These are phyloP conservation scores for Malus fusca DNA, from an alignment of 306 rosid genomes.

Conservation along the genomic window DNA sequence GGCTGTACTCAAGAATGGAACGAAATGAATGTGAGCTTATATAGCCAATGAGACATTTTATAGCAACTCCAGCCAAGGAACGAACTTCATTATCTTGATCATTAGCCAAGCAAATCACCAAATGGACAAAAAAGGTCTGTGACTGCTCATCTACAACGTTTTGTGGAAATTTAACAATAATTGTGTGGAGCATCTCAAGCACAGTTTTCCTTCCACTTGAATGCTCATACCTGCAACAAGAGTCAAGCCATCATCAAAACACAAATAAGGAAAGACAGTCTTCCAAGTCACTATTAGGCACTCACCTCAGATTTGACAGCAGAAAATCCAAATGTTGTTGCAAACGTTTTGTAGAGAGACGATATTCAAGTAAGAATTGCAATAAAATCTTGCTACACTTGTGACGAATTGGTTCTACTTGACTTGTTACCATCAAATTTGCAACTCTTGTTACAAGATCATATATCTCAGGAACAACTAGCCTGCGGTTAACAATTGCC, in stretches of 20 bases:
- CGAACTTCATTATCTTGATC: slow-evolving; percentile 70
- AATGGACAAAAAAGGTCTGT: slow-evolving; percentile 61
- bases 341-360: slow-evolving; percentile 62
- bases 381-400: slow-evolving; percentile 74
- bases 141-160: slow-evolving; percentile 70
- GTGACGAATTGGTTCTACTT: slow-evolving; percentile 62
- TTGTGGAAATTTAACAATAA: slow-evolving; percentile 63
- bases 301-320: slow-evolving; percentile 71
- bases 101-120: slow-evolving; percentile 81
- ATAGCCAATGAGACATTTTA: slow-evolving; percentile 52
- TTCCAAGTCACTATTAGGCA: neutral
- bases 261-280: neutral
- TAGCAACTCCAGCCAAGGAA: slow-evolving; percentile 74
- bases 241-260: slow-evolving; percentile 4
- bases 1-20: slow-evolving; percentile 55
- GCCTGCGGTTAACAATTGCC: slow-evolving; percentile 68
- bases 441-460: slow-evolving; percentile 72
- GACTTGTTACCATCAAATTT: slow-evolving; percentile 92
- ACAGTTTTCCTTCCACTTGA: slow-evolving; percentile 79
- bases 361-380: slow-evolving; percentile 79
- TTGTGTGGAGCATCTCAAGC: slow-evolving; percentile 83
- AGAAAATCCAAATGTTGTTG: slow-evolving; percentile 74
- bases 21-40: slow-evolving; percentile 43
- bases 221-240: slow-evolving; percentile 65
- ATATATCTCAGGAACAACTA: slow-evolving; percentile 78